Evolutionary conservation across 768 basidiomycete genomes (phyloP), one percentile per base, ranked within the genome.

Genomic region (Russula emetica): DNA sequence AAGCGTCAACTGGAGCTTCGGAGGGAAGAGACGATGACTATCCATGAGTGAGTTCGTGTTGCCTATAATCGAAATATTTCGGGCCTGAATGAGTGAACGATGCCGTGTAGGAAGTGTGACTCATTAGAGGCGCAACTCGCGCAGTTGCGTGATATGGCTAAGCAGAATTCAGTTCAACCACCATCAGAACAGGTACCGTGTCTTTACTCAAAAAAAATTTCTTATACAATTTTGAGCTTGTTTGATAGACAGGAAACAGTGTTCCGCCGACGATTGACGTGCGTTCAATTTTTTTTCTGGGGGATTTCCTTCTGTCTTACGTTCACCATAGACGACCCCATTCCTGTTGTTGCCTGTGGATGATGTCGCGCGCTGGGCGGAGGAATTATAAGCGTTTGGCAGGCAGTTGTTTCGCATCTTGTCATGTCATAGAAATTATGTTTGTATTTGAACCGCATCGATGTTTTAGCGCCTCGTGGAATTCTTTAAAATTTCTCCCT

Each of bases 1-100:
- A 78, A 81, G 49, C 79, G 84, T 22, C 92, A 94, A 70, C 77
- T 94, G 5, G 85, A 91, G 58, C 76, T 88, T 26, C 80, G 93
- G 55, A 78, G 78, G 61, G 84, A 86, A 69, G 92, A 94, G 75
- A 90, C 92, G 0, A 78, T 71, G 61, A 73, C 77, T 8, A 77
- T 94, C 53, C 88, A 91, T 70, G 73, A 78, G 92, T 93, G 72
- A 78, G 92, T 94, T 74, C 63, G 86, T 77, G 16, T 40, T 40
- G 38, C 20, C 18, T 24, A 9, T 4, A 13, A 26, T 28, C 14
- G n/a, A 32, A 45, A 11, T n/a, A 11, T 38, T 16, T 9, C 20
- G 18, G 11, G 16, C 28, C 28, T 54, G 24, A 36, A 20, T 47
- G 28, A 53, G 6, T 28, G 44, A 24, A 47, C 1, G 2, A 13